These are phyloP conservation scores for Phytophthora vignae DNA, from an alignment of 352 stramenopile genomes.

Conservation along the genomic window DNA sequence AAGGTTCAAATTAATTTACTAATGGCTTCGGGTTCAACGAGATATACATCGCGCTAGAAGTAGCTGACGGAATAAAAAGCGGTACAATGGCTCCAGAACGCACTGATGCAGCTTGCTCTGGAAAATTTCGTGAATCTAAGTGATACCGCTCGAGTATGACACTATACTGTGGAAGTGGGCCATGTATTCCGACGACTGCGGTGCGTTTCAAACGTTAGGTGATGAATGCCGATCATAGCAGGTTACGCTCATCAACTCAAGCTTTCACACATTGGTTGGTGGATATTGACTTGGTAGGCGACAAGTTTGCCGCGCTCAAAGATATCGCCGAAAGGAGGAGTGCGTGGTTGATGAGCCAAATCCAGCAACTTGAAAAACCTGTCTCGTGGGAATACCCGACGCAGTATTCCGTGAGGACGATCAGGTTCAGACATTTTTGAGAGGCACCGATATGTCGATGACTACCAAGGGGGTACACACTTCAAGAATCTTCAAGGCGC, in stretches of 20 bases:
- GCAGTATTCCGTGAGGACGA: slow-evolving; percentile 19
- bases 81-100: not conserved
- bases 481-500: slow-evolving; percentile 5
- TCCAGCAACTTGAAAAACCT: slow-evolving; percentile 2
- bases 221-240: not conserved
- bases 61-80: not conserved
- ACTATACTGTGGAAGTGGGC: not conserved
- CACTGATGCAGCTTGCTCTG: not conserved
- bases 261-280: no score
- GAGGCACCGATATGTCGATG: slow-evolving; percentile 6
- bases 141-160: not conserved
- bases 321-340: slow-evolving; percentile 1
- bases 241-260: not conserved
- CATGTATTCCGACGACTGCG: not conserved
- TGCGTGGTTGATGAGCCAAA: slow-evolving; percentile 5
- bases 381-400: slow-evolving; percentile 26
- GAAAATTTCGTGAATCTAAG: not conserved
- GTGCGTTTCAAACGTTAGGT: not conserved
- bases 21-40: no score
- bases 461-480: slow-evolving; percentile 2
- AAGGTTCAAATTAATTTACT: no score
- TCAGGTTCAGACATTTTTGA: slow-evolving; percentile 22
- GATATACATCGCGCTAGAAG: no score
- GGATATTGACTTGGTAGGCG: not conserved
- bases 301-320: not conserved